Conservation (phyloP, 2,329 filamentous ascomycete genomes). For the Aspergillus spinulosporus region DNA sequence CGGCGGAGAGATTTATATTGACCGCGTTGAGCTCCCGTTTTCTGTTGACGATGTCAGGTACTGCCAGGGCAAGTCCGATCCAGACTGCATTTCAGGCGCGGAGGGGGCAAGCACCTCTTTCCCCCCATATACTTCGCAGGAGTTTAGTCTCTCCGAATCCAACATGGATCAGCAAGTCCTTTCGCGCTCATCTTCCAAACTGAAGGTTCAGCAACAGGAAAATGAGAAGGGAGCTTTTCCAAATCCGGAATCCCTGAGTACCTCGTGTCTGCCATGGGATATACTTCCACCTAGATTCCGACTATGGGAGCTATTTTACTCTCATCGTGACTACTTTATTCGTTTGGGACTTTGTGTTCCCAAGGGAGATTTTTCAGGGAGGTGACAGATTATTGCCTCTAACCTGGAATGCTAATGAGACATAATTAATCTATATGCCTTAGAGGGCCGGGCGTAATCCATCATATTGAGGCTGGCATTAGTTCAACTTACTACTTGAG, state of each 20-base stretch:
- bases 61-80: conserved; percentile 72
- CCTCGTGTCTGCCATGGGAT: conserved; percentile 21
- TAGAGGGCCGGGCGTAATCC: too few relatives aligned
- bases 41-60: conserved; percentile 65
- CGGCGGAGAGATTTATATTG: conserved; percentile 83
- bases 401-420: neutral
- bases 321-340: conserved; percentile 97
- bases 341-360: conserved; percentile 85
- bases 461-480: too few relatives aligned
- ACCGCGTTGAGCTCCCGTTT: conserved; percentile 69
- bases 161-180: conserved; percentile 4
- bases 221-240: neutral
- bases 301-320: conserved; percentile 90
- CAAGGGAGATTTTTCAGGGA: conserved; percentile 54
- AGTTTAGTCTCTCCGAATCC: neutral
- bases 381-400: neutral
- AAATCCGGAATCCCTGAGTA: neutral
- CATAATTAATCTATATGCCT: neutral
- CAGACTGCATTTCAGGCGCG: conserved; percentile 67
- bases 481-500: too few relatives aligned
- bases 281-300: conserved; percentile 59
- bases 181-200: neutral
- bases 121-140: neutral
- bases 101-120: conserved; percentile 29
- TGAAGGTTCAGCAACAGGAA: too few relatives aligned